Evolutionary conservation across 768 basidiomycete genomes (phyloP), one percentile per base, ranked within the genome.

Genomic region (Mycena alexandri): DNA sequence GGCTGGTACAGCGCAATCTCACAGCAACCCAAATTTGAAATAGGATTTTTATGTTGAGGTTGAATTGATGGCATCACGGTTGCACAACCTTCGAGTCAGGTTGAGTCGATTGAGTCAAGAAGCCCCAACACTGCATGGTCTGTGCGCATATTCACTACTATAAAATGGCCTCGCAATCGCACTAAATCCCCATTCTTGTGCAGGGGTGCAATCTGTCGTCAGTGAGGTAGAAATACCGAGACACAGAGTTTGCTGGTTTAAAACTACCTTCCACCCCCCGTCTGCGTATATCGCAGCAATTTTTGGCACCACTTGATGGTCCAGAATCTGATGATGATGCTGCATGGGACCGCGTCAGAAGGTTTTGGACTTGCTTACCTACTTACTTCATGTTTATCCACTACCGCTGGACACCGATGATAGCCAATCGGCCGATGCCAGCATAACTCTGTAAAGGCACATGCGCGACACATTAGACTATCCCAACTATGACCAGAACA

Each of bases 171-270:
- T 0, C 9, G 2, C 9, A 2, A 14, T 4, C 13, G 4, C 12
- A 34, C 1, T 0, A 8, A 7, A 11, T 43, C 51, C 33, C 29
- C 38, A 62, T 62, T 42, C 51, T 62, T 62, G 61, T 62, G 61
- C 61, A 62, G 51, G 61, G 61, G 52, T 33, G 61, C 51, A 42
- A 22, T 53, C 61, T 54, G 61, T 46, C 25, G 61, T 54, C 61
- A 62, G 51, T 62, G 61, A 62, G 61, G 61, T 62, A 52, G 41
- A n/a, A 36, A 54, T 62, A 62, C 61, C 61, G 61, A 62, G 61
- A 54, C 61, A 46, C 51, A 44, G 60, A 33, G 22, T 61, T 61
- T 61, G 60, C 60, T 61, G 60, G 60, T 52, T 52, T 42, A 61
- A 43, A 61, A 61, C 16, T 61, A 61, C 60, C 48, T 61, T 53